Evolutionary conservation across 768 basidiomycete species (phyloP), one percentile per base, ranked within the genome.

Genomic region (Tulasnella sp.): DNA sequence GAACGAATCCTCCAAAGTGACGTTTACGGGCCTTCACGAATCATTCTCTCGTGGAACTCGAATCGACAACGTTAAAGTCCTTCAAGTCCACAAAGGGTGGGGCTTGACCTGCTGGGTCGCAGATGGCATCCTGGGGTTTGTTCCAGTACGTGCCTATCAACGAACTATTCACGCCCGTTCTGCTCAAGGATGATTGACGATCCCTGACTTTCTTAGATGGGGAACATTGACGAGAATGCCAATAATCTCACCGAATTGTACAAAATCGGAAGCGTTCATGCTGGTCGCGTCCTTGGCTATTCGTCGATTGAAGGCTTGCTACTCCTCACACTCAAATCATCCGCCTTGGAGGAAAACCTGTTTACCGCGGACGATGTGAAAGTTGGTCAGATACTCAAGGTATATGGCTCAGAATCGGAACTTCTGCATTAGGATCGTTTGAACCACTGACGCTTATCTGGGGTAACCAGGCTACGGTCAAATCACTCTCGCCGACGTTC

Each of bases 301-400:
- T 92, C 94, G 81, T 87, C 89, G 0, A 89, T 98, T 72, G 98
- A 99, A 83, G 96, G 96, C 5, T 86, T 96, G 74, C 86, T 99
- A 34, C 94, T 96, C 82, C 88, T 98, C n/a, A 94, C 94, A 38
- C 85, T 98, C 82, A 94, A 94, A 81, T 88, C 91, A 10, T 94
- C 94, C 2, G 86, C 98, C 42, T 86, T 99, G 21, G 91, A 93
- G 80, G 94, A 96, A 86, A 92, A 91, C 81, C 97, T 96, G 87
- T 85, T 99, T 81, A 92, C 93, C 83, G 91, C 94, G 9, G 86
- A 87, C 31, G 94, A 99, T 82, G 89, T 98, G 76, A 88, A 91
- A 84, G 93, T 96, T 56, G 98, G 98, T 34, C 92, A 96, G 84
- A 84, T 92, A 31, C 86, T 99, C 82, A 96, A 93, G 85, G 96